A percentile compares a stretch with the other conserved stretches of the same genome.
These are phyloP conservation scores for Hansenula anomala DNA, from an alignment of 1,139 yeast genomes.

Conservation along the genomic window DNA sequence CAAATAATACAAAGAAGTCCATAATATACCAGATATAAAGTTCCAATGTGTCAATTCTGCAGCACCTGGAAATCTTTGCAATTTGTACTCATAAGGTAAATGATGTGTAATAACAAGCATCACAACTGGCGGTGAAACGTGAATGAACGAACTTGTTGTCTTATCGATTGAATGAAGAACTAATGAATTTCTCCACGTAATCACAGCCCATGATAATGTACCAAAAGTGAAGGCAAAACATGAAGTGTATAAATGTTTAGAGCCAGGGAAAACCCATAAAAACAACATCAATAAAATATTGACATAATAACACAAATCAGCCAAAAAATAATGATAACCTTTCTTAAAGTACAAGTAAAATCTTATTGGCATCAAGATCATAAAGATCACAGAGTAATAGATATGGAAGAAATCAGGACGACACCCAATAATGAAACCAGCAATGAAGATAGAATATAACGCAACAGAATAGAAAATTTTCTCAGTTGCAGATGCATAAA, in stretches of 20 bases:
- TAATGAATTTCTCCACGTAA: slow-evolving; percentile 92
- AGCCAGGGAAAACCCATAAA: slow-evolving; percentile 79
- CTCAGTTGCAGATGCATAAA: slow-evolving; percentile 65
- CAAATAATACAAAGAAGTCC: slow-evolving; percentile 81
- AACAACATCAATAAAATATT: slow-evolving; percentile 64
- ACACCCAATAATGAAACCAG: slow-evolving; percentile 76
- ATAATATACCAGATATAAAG: slow-evolving; percentile 62
- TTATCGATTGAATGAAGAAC: slow-evolving; percentile 91
- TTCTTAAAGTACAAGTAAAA: slow-evolving; percentile 76
- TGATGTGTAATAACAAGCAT: slow-evolving; percentile 87
- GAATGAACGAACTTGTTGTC: slow-evolving; percentile 90
- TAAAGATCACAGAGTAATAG: slow-evolving; percentile 61
- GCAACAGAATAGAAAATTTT: slow-evolving; percentile 79
- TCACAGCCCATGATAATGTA: slow-evolving; percentile 87
- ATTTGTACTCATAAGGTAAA: slow-evolving; percentile 50
- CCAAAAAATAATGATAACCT: slow-evolving; percentile 81
- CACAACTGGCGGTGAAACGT: slow-evolving; percentile 84
- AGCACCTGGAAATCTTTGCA: slow-evolving; percentile 75
- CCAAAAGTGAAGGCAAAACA: slow-evolving; percentile 89
- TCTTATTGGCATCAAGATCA: slow-evolving; percentile 76
- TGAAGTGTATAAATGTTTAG: slow-evolving; percentile 66
- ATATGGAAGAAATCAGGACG: slow-evolving; percentile 75
- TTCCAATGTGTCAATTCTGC: slow-evolving; percentile 64
- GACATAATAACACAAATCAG: slow-evolving; percentile 91
- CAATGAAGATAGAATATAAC: slow-evolving; percentile 58